A percentile compares a stretch with the other conserved stretches of the same genome.
phyloP scores from a whole-genome alignment of 2,329 filamentous ascomycete genomes.

The Alternaria brassicicola region DNA sequence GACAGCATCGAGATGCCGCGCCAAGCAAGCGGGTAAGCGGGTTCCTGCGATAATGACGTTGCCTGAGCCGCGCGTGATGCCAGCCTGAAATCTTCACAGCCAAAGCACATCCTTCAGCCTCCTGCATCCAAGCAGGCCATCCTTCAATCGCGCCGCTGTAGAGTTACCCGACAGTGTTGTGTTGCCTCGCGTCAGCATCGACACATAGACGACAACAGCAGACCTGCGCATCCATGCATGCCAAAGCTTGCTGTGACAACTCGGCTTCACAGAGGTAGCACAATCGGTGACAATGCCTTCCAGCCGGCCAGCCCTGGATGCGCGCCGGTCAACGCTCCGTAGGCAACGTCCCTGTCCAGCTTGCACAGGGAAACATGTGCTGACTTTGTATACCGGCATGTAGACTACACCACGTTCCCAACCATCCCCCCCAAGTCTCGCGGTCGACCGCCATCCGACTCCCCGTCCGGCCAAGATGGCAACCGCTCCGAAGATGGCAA shows the following conservation, averaged over 20 bases:
- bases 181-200: not conserved
- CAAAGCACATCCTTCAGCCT: not conserved
- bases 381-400: not conserved
- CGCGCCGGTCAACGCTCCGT: constrained; percentile 60
- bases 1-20: constrained; percentile 3
- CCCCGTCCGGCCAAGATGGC: constrained; percentile 33
- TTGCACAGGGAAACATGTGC: not conserved
- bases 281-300: constrained; percentile 32
- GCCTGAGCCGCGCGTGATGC: constrained; percentile 5
- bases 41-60: constrained; percentile 13
- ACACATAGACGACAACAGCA: not conserved
- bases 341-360: not conserved
- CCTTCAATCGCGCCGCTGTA: not conserved
- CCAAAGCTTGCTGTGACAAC: constrained; percentile 3
- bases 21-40: constrained; percentile 7
- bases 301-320: constrained; percentile 44
- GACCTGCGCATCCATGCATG: constrained; percentile 18
- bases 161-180: not conserved
- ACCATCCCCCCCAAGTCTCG: constrained; percentile 73
- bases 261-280: constrained; percentile 33
- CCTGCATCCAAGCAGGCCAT: not conserved
- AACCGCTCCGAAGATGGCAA: constrained; percentile 43
- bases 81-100: constrained; percentile 11
- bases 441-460: constrained; percentile 56
- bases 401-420: constrained; percentile 79